Percentiles rank a stretch among this genome's conserved stretches.
Evolutionary conservation across 768 basidiomycete species (phyloP).

Genomic region (Udeniomyces megalosporus): DNA sequence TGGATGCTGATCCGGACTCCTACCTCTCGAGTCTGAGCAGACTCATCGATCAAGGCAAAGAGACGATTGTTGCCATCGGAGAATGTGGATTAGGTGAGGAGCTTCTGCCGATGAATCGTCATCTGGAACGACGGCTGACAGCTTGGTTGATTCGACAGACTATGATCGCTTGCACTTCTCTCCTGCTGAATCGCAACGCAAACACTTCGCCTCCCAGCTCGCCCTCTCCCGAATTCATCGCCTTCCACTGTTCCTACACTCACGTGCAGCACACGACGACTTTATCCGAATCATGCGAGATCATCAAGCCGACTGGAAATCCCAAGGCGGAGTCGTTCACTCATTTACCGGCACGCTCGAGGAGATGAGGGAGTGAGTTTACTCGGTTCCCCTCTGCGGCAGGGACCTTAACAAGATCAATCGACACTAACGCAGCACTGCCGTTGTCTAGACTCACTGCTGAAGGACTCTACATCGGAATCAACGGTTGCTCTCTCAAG

Average conservation of each 20-base stretch:
- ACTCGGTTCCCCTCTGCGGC: too few species aligned
- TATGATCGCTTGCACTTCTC: slow-evolving; percentile 62
- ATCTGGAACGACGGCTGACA: background rate
- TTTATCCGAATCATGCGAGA: slow-evolving; percentile 49
- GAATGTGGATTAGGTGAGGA: slow-evolving; percentile 59
- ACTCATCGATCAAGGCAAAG: slow-evolving; percentile 42
- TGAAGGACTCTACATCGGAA: slow-evolving; percentile 41
- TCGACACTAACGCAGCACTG: too few species aligned
- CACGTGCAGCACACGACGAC: slow-evolving; percentile 56
- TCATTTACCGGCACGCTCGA: slow-evolving; percentile 55
- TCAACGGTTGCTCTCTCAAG: slow-evolving; percentile 67
- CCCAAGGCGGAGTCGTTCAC: slow-evolving; percentile 59
- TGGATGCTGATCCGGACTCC: slow-evolving; percentile 46
- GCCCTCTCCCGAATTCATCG: slow-evolving; percentile 50
- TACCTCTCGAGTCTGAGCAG: slow-evolving; percentile 47
- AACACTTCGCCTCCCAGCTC: slow-evolving; percentile 52
- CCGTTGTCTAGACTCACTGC: too few species aligned
- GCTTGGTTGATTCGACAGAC: slow-evolving; percentile 34
- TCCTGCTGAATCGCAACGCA: slow-evolving; percentile 42
- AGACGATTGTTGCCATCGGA: slow-evolving; percentile 53
- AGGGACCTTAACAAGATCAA: too few species aligned
- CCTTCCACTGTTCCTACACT: slow-evolving; percentile 67
- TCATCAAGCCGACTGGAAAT: slow-evolving; percentile 35
- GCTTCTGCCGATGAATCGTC: too few species aligned
- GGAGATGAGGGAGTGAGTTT: slow-evolving; percentile 50